Conservation (phyloP, 176 grass and related monocot species). For the maize (Zea mays) region DNA sequence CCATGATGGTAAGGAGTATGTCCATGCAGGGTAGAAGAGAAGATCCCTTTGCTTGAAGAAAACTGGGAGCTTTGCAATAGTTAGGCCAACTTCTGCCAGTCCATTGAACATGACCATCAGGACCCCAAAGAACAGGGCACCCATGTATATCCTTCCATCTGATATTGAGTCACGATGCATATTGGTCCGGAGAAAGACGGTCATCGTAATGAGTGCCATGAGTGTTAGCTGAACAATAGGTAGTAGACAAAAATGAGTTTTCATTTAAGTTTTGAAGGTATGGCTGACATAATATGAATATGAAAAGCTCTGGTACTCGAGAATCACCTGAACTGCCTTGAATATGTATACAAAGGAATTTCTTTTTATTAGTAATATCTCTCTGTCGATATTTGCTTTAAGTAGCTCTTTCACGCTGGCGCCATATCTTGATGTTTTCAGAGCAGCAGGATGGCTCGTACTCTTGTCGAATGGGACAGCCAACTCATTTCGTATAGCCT, state of each 20-base stretch:
- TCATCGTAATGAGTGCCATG: constrained; percentile 68
- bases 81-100: constrained; percentile 64
- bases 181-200: constrained; percentile 66
- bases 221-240: constrained; percentile 38
- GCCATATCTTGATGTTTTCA: constrained; percentile 66
- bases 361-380: constrained; percentile 73
- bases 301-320: neutral
- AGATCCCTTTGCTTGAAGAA: constrained; percentile 88
- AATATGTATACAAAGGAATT: constrained; percentile 77
- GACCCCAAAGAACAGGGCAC: constrained; percentile 59
- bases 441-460: constrained; percentile 62
- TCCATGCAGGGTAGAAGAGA: constrained; percentile 77
- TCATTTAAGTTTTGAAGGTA: constrained; percentile 6
- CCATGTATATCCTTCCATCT: constrained; percentile 62
- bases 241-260: neutral
- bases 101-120: constrained; percentile 78
- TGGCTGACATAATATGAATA: neutral
- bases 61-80: constrained; percentile 68
- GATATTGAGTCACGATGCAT: constrained; percentile 41
- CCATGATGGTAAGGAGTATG: constrained; percentile 69
- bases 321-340: constrained; percentile 57
- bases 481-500: constrained; percentile 46
- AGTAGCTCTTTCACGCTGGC: constrained; percentile 60
- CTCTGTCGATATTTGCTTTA: constrained; percentile 65
- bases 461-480: constrained; percentile 58